phyloP scores from a whole-genome alignment of 345 rosid genomes.

The Salix purpurea region DNA sequence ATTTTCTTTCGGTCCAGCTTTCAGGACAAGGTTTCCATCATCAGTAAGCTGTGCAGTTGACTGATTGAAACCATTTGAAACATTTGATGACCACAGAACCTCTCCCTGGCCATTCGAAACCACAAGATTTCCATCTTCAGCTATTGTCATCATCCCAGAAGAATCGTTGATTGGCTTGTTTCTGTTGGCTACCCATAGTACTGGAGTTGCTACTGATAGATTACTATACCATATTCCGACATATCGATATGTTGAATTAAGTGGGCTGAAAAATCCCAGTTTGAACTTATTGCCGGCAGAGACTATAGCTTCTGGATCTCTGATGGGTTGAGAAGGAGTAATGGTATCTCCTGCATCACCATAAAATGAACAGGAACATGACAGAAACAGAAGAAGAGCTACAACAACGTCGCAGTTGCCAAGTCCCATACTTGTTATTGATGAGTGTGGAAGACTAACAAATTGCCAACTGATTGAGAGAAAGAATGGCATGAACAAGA shows the following conservation, averaged over 20 bases:
- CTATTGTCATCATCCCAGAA: constrained; percentile 30
- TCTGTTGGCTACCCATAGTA: constrained; percentile 13
- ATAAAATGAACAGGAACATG: background rate
- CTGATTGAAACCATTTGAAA: too few relatives aligned
- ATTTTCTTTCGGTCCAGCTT: too few relatives aligned
- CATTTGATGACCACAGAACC: too few relatives aligned
- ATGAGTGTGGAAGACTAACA: background rate
- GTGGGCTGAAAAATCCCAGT: constrained; percentile 15
- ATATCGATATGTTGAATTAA: constrained; percentile 2
- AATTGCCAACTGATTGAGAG: background rate
- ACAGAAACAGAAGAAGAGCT: background rate
- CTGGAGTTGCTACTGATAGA: background rate
- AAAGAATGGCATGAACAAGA: background rate
- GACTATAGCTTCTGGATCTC: constrained; percentile 5
- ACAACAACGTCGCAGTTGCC: background rate
- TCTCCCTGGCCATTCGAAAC: constrained; percentile 27
- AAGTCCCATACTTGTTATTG: background rate
- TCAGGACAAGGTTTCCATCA: too few relatives aligned
- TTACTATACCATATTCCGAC: constrained; percentile 10
- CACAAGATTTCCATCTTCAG: constrained; percentile 37
- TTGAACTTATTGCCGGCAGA: background rate
- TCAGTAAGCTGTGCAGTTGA: too few relatives aligned
- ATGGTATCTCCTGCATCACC: background rate
- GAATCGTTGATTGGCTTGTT: constrained; percentile 11
- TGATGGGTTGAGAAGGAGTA: background rate